Conservation (phyloP, 1,284 basidiomycete genomes). For the Sporisorium scitamineum region DNA sequence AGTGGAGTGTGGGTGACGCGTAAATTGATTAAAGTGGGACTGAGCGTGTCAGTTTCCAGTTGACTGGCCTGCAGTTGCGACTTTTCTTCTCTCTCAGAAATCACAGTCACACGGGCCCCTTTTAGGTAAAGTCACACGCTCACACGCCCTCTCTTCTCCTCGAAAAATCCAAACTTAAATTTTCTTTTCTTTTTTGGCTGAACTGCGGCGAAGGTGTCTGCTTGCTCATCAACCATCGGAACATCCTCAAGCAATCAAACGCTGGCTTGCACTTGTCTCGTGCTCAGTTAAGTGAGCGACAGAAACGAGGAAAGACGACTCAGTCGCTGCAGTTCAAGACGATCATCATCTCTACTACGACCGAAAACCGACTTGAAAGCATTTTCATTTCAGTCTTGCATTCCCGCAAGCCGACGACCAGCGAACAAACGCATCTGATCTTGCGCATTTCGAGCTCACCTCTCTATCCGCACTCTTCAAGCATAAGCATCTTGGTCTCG, state of each 20-base stretch:
- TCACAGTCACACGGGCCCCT: not conserved
- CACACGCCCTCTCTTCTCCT: too few relatives aligned
- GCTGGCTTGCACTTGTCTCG: not conserved
- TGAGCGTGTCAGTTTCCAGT: not conserved
- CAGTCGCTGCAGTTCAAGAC: not conserved
- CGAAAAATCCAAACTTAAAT: not conserved
- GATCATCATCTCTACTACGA: not conserved
- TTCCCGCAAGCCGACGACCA: not conserved
- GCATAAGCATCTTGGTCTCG: not conserved
- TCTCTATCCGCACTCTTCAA: not conserved
- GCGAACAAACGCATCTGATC: not conserved
- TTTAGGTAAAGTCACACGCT: not conserved
- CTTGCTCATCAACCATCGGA: constrained; percentile 3
- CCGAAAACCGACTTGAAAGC: not conserved
- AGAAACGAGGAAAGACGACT: not conserved
- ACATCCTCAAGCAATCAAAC: not conserved
- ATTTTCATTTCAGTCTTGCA: not conserved
- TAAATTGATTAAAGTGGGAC: not conserved
- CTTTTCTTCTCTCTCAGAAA: not conserved
- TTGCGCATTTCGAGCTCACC: not conserved
- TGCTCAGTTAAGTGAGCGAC: not conserved
- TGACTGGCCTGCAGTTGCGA: constrained; percentile 5
- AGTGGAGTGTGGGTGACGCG: constrained; percentile 13
- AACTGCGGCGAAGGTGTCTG: constrained; percentile 11
- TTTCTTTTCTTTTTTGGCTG: not conserved